A percentile compares a stretch with the other conserved stretches of the same genome.
phyloP scores from a whole-genome alignment of 768 basidiomycete species.

The Naganishia friedmannii region DNA sequence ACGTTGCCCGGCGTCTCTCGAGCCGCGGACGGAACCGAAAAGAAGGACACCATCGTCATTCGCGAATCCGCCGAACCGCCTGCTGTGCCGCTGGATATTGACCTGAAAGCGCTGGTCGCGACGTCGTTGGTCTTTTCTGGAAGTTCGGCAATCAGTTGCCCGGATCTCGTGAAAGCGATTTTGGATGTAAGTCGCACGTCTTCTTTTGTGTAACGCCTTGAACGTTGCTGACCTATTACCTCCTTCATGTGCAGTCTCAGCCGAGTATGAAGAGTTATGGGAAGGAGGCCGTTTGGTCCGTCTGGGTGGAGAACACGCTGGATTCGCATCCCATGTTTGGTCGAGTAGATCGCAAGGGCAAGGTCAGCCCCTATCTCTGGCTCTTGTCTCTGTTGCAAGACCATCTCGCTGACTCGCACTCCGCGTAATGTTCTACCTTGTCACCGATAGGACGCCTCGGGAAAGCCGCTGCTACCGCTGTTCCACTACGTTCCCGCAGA shows the following conservation, averaged over 20 bases:
- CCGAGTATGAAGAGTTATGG: constrained; percentile 44
- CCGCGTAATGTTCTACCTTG: not conserved
- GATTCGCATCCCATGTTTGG: constrained; percentile 48
- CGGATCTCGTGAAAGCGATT: constrained; percentile 51
- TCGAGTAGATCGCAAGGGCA: constrained; percentile 47
- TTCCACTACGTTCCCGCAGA: constrained; percentile 51
- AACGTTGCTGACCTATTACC: not conserved
- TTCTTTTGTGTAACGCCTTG: not conserved
- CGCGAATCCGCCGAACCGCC: not conserved
- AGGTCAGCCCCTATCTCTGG: constrained; percentile 37
- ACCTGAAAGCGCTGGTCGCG: constrained; percentile 45
- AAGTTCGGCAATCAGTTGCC: constrained; percentile 41
- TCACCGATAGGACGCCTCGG: constrained; percentile 50
- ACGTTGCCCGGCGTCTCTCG: not conserved
- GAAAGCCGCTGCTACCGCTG: constrained; percentile 48
- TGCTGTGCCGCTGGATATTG: constrained; percentile 34
- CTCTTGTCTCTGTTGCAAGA: not conserved
- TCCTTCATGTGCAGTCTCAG: constrained; percentile 41
- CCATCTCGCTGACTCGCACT: not conserved
- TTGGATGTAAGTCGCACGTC: constrained; percentile 44
- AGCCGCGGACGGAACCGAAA: not conserved
- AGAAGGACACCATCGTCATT: not conserved
- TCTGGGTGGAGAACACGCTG: constrained; percentile 38
- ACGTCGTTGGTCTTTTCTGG: constrained; percentile 50
- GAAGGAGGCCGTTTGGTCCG: constrained; percentile 39